Conservation (phyloP, 805 yeast species). For the fission yeast (Schizosaccharomyces pombe) region ASM294v3 CU329670.1:1171001-1171500, state of each 20-base stretch:
- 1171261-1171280: constrained; percentile 78
- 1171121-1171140: constrained; percentile 54
- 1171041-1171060: constrained; percentile 90
- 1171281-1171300: too few relatives aligned
- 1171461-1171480: constrained; percentile 87
- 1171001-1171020: constrained; percentile 82
- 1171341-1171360: background rate
- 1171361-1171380: constrained; percentile 4
- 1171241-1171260: constrained; percentile 82
- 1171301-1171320: too few relatives aligned
- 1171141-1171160: constrained; percentile 61
- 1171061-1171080: constrained; percentile 4
- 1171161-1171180: constrained; percentile 59
- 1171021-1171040: constrained; percentile 74
- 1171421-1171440: constrained; percentile 45
- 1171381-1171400: constrained; percentile 15
- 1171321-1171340: constrained; percentile 12
- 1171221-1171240: constrained; percentile 76
- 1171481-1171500: constrained; percentile 72
- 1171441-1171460: constrained; percentile 73
- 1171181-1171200: constrained; percentile 68
- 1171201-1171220: constrained; percentile 72
- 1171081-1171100: constrained; percentile 14
- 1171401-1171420: constrained; percentile 73
- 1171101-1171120: constrained; percentile 48